phyloP scores from a whole-genome alignment of 2,329 filamentous ascomycete species.

The Monilinia fructicola region DNA sequence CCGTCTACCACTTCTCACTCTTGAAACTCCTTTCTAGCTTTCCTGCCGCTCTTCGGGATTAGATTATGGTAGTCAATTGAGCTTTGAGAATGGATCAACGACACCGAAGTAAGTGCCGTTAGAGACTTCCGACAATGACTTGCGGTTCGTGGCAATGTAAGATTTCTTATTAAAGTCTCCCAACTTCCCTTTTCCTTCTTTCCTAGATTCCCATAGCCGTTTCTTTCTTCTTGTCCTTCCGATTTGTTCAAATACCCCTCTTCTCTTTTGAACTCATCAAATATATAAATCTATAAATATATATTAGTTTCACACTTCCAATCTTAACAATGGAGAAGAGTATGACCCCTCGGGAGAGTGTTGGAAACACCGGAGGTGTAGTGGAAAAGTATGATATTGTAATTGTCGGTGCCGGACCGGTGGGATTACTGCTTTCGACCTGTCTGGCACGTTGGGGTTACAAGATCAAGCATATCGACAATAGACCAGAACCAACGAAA shows the following conservation, averaged over 20 bases:
- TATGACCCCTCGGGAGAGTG: slow-evolving; percentile 28
- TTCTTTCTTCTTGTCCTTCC: neutral
- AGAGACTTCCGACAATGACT: neutral
- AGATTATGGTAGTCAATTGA: slow-evolving; percentile 13
- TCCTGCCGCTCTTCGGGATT: slow-evolving; percentile 2
- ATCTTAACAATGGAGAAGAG: slow-evolving; percentile 31
- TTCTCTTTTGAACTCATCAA: neutral
- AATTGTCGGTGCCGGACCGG: slow-evolving; percentile 85
- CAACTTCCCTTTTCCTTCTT: neutral
- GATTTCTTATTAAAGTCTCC: slow-evolving; percentile 6
- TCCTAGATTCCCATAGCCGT: neutral
- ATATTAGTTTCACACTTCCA: neutral
- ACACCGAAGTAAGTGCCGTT: slow-evolving; percentile 14
- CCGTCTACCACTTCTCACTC: slow-evolving; percentile 11
- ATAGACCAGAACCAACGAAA: slow-evolving; percentile 77
- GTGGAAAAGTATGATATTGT: slow-evolving; percentile 61
- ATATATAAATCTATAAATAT: too few relatives aligned
- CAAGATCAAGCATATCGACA: slow-evolving; percentile 93
- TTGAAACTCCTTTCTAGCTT: neutral
- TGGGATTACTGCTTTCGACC: slow-evolving; percentile 82
- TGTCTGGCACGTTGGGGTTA: slow-evolving; percentile 91
- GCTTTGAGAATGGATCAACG: neutral
- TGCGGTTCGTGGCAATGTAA: neutral
- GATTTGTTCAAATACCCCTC: neutral
- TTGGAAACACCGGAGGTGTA: slow-evolving; percentile 20